Conservation (phyloP, 345 rosid species). For the Arabis hirsuta region DNA sequence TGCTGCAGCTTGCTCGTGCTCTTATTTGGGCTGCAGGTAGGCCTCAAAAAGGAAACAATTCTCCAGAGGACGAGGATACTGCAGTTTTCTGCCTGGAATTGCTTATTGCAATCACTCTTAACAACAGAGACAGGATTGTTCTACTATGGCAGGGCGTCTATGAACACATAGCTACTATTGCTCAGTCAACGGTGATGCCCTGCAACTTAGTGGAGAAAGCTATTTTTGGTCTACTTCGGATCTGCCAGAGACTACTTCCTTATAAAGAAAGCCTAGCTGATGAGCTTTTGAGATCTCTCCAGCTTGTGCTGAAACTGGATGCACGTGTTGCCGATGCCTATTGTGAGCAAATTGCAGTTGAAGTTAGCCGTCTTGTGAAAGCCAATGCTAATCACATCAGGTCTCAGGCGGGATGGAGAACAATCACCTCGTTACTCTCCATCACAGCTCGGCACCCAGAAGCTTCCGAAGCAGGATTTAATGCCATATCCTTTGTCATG, state of each 20-base stretch:
- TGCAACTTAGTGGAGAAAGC: slow-evolving; percentile 95
- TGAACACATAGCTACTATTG: slow-evolving; percentile 95
- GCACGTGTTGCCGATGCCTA: slow-evolving; percentile 98
- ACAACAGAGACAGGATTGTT: slow-evolving; percentile 91
- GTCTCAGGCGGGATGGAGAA: slow-evolving; percentile 95
- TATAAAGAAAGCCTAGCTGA: slow-evolving; percentile 98
- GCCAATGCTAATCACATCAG: slow-evolving; percentile 94
- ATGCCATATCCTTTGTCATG: slow-evolving; percentile 84
- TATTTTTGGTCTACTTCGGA: slow-evolving; percentile 93
- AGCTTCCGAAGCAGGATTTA: slow-evolving; percentile 97
- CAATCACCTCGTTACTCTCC: slow-evolving; percentile 85
- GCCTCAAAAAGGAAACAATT: slow-evolving; percentile 87
- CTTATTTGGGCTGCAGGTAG: slow-evolving; percentile 97
- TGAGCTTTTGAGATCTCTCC: slow-evolving; percentile 94
- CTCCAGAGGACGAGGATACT: slow-evolving; percentile 98
- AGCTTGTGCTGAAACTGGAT: slow-evolving; percentile 96
- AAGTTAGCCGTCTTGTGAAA: slow-evolving; percentile 94
- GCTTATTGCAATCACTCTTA: slow-evolving; percentile 94
- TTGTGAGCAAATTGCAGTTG: slow-evolving; percentile 93
- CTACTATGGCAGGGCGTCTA: slow-evolving; percentile 98
- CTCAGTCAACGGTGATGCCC: slow-evolving; percentile 95
- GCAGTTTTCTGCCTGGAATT: slow-evolving; percentile 98
- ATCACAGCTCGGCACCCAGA: slow-evolving; percentile 95
- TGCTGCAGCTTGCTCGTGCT: slow-evolving; percentile 91
- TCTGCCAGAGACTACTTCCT: slow-evolving; percentile 96